phyloP scores from a whole-genome alignment of 257 asterid genomes.

The Solanum dulcamara region DNA sequence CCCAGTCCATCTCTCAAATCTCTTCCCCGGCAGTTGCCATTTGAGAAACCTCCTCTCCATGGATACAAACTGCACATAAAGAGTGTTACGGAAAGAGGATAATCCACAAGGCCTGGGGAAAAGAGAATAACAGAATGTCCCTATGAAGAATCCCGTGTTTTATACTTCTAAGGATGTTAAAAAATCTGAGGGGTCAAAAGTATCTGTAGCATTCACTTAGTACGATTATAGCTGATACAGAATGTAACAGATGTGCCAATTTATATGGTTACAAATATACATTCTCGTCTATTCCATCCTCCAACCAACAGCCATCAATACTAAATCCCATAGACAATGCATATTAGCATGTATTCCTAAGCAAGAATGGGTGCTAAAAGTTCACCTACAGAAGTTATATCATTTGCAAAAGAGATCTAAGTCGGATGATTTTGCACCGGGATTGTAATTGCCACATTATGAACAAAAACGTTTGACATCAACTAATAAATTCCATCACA shows the following conservation, averaged over 20 bases:
- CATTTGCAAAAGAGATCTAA: not conserved
- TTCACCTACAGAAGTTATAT: not conserved
- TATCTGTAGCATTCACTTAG: not conserved
- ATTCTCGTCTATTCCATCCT: not conserved
- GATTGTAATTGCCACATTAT: not conserved
- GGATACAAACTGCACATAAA: constrained; percentile 43
- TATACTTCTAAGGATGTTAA: not conserved
- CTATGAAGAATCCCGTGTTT: not conserved
- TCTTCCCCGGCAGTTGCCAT: constrained; percentile 68
- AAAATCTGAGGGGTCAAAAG: not conserved
- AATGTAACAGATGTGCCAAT: not conserved
- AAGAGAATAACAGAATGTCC: not conserved
- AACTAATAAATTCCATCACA: not conserved
- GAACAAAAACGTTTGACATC: not conserved
- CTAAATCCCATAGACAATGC: not conserved
- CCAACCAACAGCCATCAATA: not conserved
- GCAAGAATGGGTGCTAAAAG: not conserved
- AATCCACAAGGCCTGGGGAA: not conserved
- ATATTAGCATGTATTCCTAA: not conserved
- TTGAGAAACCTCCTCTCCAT: constrained; percentile 81
- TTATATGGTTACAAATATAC: not conserved
- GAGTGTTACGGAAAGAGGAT: not conserved
- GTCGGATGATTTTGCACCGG: not conserved
- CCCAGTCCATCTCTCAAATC: constrained; percentile 80
- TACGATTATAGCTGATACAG: not conserved